These are phyloP conservation scores for Pleurotus tuber-regium DNA, from an alignment of 768 basidiomycete genomes.

Conservation along the genomic window DNA sequence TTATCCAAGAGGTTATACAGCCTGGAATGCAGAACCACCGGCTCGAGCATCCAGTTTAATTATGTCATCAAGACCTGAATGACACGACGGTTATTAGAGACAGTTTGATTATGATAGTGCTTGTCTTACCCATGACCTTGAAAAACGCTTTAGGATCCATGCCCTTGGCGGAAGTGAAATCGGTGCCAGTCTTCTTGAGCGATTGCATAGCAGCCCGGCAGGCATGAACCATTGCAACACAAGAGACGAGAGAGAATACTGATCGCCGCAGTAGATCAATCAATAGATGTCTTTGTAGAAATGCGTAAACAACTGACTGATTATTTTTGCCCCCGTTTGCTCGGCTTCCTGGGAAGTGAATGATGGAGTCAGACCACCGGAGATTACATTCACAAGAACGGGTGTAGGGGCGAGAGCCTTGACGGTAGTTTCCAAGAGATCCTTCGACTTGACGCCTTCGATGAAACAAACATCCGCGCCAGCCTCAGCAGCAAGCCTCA, in stretches of 20 bases:
- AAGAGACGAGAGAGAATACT: constrained; percentile 49
- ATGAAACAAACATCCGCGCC: constrained; percentile 53
- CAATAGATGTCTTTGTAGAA: background rate
- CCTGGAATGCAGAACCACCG: constrained; percentile 12
- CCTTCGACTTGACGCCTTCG: constrained; percentile 47
- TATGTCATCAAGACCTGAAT: constrained; percentile 12
- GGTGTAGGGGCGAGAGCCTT: constrained; percentile 39
- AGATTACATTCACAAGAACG: constrained; percentile 49
- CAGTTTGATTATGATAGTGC: too few relatives aligned
- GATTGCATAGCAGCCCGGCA: constrained; percentile 46
- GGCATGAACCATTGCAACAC: constrained; percentile 45
- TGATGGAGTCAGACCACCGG: constrained; percentile 48
- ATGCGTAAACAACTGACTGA: constrained; percentile 21
- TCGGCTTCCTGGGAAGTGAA: constrained; percentile 48
- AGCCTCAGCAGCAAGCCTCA: constrained; percentile 41
- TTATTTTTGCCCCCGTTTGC: constrained; percentile 43
- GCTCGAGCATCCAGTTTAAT: constrained; percentile 12
- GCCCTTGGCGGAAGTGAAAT: constrained; percentile 33
- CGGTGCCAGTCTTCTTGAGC: constrained; percentile 48
- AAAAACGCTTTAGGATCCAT: constrained; percentile 54
- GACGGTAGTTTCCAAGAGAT: constrained; percentile 40
- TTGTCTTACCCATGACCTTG: constrained; percentile 42
- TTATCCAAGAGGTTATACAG: constrained; percentile 6
- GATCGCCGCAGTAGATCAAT: background rate
- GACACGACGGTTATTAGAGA: too few relatives aligned